A percentile compares a stretch with the other conserved stretches of the same genome.
phyloP scores from a whole-genome alignment of 305 asterid species.

The Fraxinus ornus region DNA sequence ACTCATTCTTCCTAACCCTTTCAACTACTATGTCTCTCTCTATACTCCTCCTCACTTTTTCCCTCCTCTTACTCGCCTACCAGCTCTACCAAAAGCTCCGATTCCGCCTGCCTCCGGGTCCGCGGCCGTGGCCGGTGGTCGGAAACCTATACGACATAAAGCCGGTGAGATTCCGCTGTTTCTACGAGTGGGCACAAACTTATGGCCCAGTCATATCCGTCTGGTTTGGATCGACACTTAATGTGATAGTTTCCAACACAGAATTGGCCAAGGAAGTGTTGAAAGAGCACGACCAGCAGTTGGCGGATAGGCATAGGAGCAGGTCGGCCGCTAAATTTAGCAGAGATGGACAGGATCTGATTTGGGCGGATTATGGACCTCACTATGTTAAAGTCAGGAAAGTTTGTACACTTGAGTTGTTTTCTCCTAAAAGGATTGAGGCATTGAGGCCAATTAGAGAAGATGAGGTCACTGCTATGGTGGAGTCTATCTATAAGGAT shows the following conservation, averaged over 20 bases:
- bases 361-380: conserved; percentile 69
- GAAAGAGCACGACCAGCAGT: conserved; percentile 66
- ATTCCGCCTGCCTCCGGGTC: conserved; percentile 58
- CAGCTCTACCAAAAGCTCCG: conserved; percentile 44
- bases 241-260: conserved; percentile 48
- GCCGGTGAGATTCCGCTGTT: conserved; percentile 67
- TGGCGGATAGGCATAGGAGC: conserved; percentile 60
- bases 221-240: conserved; percentile 59
- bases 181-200: conserved; percentile 53
- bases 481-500: conserved; percentile 46
- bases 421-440: conserved; percentile 56
- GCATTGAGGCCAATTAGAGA: conserved; percentile 60
- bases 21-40: conserved; percentile 25
- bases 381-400: conserved; percentile 66
- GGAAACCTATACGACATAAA: conserved; percentile 41
- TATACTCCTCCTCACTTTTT: conserved; percentile 27
- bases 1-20: background rate
- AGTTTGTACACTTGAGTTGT: conserved; percentile 60
- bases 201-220: conserved; percentile 64
- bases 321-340: conserved; percentile 61
- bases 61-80: conserved; percentile 31
- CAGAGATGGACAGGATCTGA: conserved; percentile 57
- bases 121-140: conserved; percentile 50
- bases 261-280: conserved; percentile 55
- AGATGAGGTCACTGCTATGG: conserved; percentile 68